Evolutionary conservation across 495 filamentous ascomycete species (phyloP).

Genomic region (Staphylotrichum longicolle): DNA sequence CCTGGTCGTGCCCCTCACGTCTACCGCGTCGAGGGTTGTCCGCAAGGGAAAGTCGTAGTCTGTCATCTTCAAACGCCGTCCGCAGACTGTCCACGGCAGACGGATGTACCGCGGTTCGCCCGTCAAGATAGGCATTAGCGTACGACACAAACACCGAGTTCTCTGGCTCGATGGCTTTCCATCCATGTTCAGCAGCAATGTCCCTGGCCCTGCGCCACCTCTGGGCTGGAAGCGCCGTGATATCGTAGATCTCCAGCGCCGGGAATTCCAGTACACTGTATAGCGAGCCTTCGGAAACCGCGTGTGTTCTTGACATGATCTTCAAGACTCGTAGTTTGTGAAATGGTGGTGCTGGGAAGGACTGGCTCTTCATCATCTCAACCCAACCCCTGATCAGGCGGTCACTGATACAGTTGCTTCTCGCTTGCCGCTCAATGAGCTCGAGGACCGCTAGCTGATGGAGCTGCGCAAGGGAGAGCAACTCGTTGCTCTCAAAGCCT

Average conservation of each 20-base stretch:
- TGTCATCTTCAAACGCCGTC: neutral
- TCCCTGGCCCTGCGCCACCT: conserved; percentile 20
- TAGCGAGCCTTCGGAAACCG: conserved; percentile 26
- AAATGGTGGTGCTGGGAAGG: conserved; percentile 16
- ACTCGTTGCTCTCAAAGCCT: conserved; percentile 22
- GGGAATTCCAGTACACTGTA: conserved; percentile 30
- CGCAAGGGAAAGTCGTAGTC: too few species aligned
- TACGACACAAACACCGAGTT: neutral
- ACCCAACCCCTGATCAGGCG: conserved; percentile 35
- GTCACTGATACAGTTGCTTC: conserved; percentile 26
- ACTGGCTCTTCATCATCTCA: neutral
- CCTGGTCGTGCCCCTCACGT: neutral
- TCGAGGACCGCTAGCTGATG: conserved; percentile 37
- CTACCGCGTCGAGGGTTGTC: neutral
- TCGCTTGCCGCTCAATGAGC: conserved; percentile 18
- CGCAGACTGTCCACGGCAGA: neutral
- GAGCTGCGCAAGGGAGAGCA: conserved; percentile 31
- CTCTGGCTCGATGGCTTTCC: neutral
- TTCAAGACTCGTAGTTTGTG: conserved; percentile 33
- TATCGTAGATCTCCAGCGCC: conserved; percentile 20
- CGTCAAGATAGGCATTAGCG: conserved; percentile 8
- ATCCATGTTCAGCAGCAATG: conserved; percentile 4
- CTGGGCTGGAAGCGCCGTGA: neutral
- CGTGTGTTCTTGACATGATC: conserved; percentile 20
- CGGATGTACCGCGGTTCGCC: neutral